Percentiles rank a stretch among this genome's conserved stretches.
Conservation (phyloP, 2,329 filamentous ascomycete species). For the Sclerotinia borealis region DNA sequence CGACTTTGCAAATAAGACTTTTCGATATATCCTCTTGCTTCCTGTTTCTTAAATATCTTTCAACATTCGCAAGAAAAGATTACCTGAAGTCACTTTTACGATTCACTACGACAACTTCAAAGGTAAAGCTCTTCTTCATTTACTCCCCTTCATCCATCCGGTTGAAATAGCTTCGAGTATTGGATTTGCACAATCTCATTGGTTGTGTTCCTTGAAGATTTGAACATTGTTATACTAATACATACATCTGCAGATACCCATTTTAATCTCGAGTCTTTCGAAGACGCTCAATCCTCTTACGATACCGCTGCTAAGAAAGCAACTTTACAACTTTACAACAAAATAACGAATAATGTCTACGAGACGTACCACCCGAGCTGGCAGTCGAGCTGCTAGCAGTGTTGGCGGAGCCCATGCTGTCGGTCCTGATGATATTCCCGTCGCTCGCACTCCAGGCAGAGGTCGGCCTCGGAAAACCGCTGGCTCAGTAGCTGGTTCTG, state of each 20-base stretch:
- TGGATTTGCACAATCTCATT: not conserved
- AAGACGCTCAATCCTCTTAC: not conserved
- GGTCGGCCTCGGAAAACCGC: not conserved
- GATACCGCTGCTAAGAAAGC: not conserved
- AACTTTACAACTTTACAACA: not conserved
- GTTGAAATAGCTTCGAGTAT: not conserved
- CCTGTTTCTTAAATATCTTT: not conserved
- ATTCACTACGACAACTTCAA: not conserved
- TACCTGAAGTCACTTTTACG: not conserved
- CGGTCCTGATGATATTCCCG: slow-evolving; percentile 19
- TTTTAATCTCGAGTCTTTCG: not conserved
- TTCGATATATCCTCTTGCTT: not conserved
- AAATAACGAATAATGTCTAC: slow-evolving; percentile 23
- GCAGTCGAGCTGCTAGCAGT: slow-evolving; percentile 23
- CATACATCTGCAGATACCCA: not conserved
- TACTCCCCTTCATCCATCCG: not conserved
- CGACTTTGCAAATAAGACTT: not conserved
- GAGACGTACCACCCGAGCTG: slow-evolving; percentile 21
- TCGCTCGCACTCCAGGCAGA: slow-evolving; percentile 14
- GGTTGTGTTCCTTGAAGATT: not conserved
- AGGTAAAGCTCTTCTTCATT: not conserved
- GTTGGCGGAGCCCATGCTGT: slow-evolving; percentile 18
- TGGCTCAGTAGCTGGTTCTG: not conserved
- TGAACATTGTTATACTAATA: not conserved
- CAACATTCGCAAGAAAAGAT: not conserved